Evolutionary conservation across 1,284 basidiomycete genomes (phyloP).

Genomic region (Pisolithus thermaeus): DNA sequence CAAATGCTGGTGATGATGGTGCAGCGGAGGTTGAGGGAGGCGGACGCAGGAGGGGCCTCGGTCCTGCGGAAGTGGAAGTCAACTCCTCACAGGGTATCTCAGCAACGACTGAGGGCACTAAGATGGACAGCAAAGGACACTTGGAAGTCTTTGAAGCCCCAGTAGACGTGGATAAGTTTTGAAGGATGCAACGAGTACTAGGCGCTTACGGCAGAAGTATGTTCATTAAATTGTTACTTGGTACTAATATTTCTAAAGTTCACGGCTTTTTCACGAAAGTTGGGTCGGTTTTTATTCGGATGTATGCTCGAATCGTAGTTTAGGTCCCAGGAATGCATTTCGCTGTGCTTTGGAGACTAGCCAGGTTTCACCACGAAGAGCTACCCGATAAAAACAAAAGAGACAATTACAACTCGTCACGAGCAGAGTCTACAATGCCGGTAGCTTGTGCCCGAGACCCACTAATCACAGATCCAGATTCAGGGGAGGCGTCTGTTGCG

Average conservation of each 20-base stretch:
- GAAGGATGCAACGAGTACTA: slow-evolving; percentile 2
- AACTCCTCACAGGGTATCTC: slow-evolving; percentile 55
- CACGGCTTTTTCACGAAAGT: too few relatives aligned
- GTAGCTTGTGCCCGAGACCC: not conserved
- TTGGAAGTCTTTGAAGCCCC: slow-evolving; percentile 48
- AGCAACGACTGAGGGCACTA: slow-evolving; percentile 50
- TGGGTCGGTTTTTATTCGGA: not conserved
- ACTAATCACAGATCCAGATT: too few relatives aligned
- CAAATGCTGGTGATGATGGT: not conserved
- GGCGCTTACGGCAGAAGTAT: not conserved
- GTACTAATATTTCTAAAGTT: too few relatives aligned
- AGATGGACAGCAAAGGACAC: slow-evolving; percentile 64
- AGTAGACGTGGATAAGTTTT: slow-evolving; percentile 33
- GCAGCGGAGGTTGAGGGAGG: not conserved
- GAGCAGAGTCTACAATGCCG: not conserved
- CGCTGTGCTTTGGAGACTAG: too few relatives aligned
- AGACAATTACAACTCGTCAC: not conserved
- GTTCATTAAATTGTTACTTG: not conserved
- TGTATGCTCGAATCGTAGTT: not conserved
- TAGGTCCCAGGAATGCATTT: too few relatives aligned
- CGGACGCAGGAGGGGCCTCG: slow-evolving; percentile 29
- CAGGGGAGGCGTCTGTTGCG: not conserved
- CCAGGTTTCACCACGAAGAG: too few relatives aligned
- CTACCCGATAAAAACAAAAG: not conserved
- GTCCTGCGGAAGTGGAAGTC: slow-evolving; percentile 54